phyloP scores from a whole-genome alignment of 2,329 filamentous ascomycete species.

The Fusarium sp. region DNA sequence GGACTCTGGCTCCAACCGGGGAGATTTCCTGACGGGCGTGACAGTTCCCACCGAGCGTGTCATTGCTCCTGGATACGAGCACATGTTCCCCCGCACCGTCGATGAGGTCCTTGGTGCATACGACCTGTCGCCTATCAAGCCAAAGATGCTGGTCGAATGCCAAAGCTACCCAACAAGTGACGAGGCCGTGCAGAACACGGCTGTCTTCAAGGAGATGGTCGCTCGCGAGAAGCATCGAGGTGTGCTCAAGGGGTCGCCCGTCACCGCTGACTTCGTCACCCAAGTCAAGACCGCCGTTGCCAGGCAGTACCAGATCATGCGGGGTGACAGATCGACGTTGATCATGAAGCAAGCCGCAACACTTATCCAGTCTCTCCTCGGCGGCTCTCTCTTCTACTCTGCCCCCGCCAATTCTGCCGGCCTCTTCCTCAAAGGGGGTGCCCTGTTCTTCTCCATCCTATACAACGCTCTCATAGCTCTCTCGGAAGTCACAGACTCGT shows the following conservation, averaged over 20 bases:
- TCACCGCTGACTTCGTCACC: conserved; percentile 27
- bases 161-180: conserved; percentile 44
- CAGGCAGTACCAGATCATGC: conserved; percentile 22
- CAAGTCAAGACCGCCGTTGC: conserved; percentile 26
- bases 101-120: conserved; percentile 52
- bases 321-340: conserved; percentile 25
- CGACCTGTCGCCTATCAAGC: conserved; percentile 40
- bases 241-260: conserved; percentile 28
- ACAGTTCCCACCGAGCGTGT: conserved; percentile 53
- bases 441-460: conserved; percentile 35
- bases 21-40: conserved; percentile 74
- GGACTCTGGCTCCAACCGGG: conserved; percentile 68
- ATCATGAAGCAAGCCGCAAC: conserved; percentile 36
- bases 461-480: conserved; percentile 37
- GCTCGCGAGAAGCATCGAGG: conserved; percentile 30
- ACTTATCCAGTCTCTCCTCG: conserved; percentile 27
- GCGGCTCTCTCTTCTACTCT: conserved; percentile 37
- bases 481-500: conserved; percentile 37
- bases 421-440: conserved; percentile 20
- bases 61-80: conserved; percentile 47
- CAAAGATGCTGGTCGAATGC: conserved; percentile 44
- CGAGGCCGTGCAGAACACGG: conserved; percentile 38
- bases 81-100: conserved; percentile 48
- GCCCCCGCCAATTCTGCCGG: conserved; percentile 10
- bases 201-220: conserved; percentile 32